Evolutionary conservation across 805 yeast genomes (phyloP).

Genomic region (Ogataea naganishii): DNA sequence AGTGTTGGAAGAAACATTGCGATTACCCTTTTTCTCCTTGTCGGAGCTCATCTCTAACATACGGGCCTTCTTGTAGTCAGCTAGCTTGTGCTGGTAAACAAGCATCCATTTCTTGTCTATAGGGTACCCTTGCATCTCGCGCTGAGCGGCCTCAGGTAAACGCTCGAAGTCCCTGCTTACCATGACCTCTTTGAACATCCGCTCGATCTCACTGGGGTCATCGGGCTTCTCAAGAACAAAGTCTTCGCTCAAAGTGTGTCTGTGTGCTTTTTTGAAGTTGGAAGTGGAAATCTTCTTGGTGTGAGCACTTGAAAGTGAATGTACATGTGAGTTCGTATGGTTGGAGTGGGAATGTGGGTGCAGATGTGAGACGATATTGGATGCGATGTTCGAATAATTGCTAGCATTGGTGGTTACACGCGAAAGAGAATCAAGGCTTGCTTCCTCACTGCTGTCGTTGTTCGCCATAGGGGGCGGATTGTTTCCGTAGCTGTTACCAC

Average conservation of each 20-base stretch:
- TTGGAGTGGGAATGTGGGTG: too few relatives aligned
- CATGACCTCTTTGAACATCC: conserved; percentile 73
- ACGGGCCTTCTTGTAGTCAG: conserved; percentile 54
- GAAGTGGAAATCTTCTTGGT: conserved; percentile 15
- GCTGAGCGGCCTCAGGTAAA: conserved; percentile 56
- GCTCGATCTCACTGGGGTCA: conserved; percentile 58
- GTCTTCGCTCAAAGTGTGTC: conserved; percentile 29
- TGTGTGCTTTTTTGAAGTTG: conserved; percentile 21
- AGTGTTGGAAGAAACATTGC: not conserved
- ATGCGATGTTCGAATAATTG: conserved; percentile 7
- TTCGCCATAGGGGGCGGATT: not conserved
- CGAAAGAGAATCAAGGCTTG: conserved; percentile 15
- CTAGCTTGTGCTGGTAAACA: conserved; percentile 74
- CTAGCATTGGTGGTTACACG: conserved; percentile 18
- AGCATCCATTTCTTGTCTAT: conserved; percentile 86
- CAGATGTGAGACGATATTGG: too few relatives aligned
- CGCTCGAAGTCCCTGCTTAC: conserved; percentile 68
- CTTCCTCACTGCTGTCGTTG: not conserved
- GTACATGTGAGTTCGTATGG: conserved; percentile 10
- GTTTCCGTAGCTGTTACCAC: not conserved
- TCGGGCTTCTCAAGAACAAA: conserved; percentile 57
- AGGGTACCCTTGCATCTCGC: conserved; percentile 67
- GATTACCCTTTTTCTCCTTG: conserved; percentile 1
- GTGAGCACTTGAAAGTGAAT: conserved; percentile 19
- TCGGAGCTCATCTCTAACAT: conserved; percentile 6